A percentile compares a stretch with the other conserved stretches of the same genome.
Conservation (phyloP, 768 basidiomycete species). For the Dendrothele bispora region DNA sequence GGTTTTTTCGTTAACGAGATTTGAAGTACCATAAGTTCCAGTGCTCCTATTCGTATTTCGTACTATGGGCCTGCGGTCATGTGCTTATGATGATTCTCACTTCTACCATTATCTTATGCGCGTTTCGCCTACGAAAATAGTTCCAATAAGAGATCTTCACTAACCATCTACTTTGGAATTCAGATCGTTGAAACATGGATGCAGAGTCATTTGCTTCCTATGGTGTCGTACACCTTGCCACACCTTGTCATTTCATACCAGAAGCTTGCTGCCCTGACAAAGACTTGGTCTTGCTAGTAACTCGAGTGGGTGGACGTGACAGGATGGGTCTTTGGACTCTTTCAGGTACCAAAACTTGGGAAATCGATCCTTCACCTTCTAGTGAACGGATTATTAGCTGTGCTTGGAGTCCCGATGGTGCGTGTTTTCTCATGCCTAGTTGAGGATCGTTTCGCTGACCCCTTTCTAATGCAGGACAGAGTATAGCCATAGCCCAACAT, state of each 20-base stretch:
- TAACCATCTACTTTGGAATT: too few species aligned
- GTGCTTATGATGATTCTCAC: too few species aligned
- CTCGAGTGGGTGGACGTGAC: constrained; percentile 66
- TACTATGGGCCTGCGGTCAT: too few species aligned
- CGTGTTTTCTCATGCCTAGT: constrained; percentile 10
- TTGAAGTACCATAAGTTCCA: too few species aligned
- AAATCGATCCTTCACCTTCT: constrained; percentile 59
- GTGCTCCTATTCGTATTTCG: too few species aligned
- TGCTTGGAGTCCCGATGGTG: constrained; percentile 86
- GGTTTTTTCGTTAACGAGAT: too few species aligned
- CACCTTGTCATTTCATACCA: constrained; percentile 54
- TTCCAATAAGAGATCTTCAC: too few species aligned
- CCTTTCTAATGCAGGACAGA: constrained; percentile 49
- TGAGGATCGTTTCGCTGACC: constrained; percentile 2
- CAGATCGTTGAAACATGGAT: too few species aligned
- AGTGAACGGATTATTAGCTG: constrained; percentile 56
- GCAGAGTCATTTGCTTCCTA: constrained; percentile 55
- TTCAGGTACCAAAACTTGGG: constrained; percentile 81
- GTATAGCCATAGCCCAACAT: constrained; percentile 69
- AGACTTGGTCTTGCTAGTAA: constrained; percentile 70
- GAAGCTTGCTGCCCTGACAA: constrained; percentile 86
- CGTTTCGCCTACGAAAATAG: too few species aligned
- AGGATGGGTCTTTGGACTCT: constrained; percentile 79
- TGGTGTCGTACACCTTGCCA: constrained; percentile 55
- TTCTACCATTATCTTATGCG: too few species aligned